Percentiles rank a stretch among this genome's conserved stretches.
Evolutionary conservation across 1,284 basidiomycete genomes (phyloP).

Genomic region (Tilletiopsis washingtonensis): DNA sequence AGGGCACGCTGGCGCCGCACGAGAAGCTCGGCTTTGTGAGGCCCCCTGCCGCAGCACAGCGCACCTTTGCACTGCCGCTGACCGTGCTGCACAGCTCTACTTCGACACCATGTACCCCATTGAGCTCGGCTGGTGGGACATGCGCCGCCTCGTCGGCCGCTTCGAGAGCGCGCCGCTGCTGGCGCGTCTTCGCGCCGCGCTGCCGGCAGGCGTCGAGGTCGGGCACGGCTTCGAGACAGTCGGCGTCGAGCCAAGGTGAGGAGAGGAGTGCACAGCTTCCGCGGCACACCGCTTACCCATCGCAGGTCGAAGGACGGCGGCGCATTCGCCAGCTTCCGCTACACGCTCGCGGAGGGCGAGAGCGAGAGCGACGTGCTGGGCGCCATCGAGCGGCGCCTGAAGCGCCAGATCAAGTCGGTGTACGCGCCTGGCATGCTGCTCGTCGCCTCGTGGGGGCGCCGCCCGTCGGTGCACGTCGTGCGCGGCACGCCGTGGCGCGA

Average conservation of each 20-base stretch:
- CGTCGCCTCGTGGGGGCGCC: slow-evolving; percentile 16
- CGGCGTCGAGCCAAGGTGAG: slow-evolving; percentile 21
- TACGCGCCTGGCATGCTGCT: slow-evolving; percentile 20
- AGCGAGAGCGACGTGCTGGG: slow-evolving; percentile 20
- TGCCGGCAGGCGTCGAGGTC: slow-evolving; percentile 20
- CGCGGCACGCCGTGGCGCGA: slow-evolving; percentile 36
- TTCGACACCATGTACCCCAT: slow-evolving; percentile 41
- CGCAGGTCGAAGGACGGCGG: slow-evolving; percentile 32
- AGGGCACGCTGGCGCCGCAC: too few species aligned
- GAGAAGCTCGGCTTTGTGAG: too few species aligned
- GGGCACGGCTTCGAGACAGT: slow-evolving; percentile 38
- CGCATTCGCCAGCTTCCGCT: slow-evolving; percentile 17
- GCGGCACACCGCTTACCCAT: not conserved
- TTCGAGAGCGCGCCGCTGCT: slow-evolving; percentile 20
- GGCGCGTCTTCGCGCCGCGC: slow-evolving; percentile 20
- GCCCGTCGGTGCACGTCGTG: slow-evolving; percentile 32
- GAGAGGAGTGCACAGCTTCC: not conserved
- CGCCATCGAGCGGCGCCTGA: slow-evolving; percentile 26
- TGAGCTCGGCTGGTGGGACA: slow-evolving; percentile 31
- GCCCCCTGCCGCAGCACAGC: too few species aligned
- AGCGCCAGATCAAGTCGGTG: slow-evolving; percentile 16
- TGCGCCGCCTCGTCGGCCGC: slow-evolving; percentile 22
- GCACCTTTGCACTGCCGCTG: too few species aligned
- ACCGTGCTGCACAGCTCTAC: too few species aligned
- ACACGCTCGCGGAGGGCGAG: slow-evolving; percentile 8